Evolutionary conservation across 2,329 filamentous ascomycete genomes (phyloP).

Genomic region (Ascochyta viciae-villosae): DNA sequence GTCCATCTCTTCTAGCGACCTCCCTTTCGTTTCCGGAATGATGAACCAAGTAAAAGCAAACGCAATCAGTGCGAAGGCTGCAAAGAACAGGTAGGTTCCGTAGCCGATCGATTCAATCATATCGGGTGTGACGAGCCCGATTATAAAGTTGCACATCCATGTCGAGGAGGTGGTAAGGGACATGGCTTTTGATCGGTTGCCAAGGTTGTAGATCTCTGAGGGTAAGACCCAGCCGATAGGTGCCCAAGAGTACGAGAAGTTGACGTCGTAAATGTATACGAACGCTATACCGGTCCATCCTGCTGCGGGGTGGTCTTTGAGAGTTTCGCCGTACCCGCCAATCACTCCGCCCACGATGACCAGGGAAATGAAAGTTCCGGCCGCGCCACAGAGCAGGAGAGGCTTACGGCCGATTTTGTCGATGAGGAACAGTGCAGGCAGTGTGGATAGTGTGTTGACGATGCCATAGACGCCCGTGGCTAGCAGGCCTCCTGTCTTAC

Average conservation of each 20-base stretch:
- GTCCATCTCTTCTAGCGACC: constrained; percentile 81
- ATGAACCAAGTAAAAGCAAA: constrained; percentile 60
- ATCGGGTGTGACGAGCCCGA: constrained; percentile 72
- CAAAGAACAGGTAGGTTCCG: constrained; percentile 61
- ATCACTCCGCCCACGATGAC: constrained; percentile 75
- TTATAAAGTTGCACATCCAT: constrained; percentile 80
- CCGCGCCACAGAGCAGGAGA: constrained; percentile 67
- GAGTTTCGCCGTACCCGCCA: constrained; percentile 66
- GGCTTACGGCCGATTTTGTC: constrained; percentile 69
- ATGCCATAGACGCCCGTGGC: constrained; percentile 70
- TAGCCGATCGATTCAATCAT: constrained; percentile 69
- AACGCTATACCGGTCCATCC: constrained; percentile 74
- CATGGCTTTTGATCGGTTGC: constrained; percentile 72
- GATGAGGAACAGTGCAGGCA: constrained; percentile 70
- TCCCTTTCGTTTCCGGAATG: constrained; percentile 75
- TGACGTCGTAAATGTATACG: constrained; percentile 64
- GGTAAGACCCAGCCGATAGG: constrained; percentile 77
- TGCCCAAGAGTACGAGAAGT: constrained; percentile 71
- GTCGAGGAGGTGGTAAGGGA: constrained; percentile 74
- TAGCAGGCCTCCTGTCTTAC: constrained; percentile 75
- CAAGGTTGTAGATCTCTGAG: constrained; percentile 75
- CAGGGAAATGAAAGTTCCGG: constrained; percentile 74
- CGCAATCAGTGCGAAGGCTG: constrained; percentile 56
- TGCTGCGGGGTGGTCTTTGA: constrained; percentile 63
- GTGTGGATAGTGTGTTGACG: constrained; percentile 64